These are phyloP conservation scores for Phytophthora citricola DNA, from an alignment of 352 stramenopile species.

Conservation along the genomic window DNA sequence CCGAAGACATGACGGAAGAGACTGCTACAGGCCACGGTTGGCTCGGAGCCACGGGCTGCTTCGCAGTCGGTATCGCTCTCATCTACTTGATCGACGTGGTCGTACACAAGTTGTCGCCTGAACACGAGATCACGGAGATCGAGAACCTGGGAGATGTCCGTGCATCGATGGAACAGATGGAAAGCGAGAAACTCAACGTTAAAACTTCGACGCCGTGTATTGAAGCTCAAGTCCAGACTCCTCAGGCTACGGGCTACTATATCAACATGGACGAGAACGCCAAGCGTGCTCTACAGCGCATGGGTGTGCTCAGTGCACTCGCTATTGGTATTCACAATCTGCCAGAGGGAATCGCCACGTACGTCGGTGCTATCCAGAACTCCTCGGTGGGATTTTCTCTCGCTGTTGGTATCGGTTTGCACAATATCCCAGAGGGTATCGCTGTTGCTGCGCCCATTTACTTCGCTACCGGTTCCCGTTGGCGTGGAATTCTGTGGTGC, in stretches of 20 bases:
- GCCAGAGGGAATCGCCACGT: background rate
- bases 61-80: constrained; percentile 13
- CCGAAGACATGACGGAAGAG: constrained; percentile 20
- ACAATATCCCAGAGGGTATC: constrained; percentile 39
- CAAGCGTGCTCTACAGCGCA: constrained; percentile 23
- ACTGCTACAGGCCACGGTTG: constrained; percentile 19
- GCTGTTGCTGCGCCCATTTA: constrained; percentile 96
- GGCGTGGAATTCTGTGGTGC: constrained; percentile 94
- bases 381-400: background rate
- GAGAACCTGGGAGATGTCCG: constrained; percentile 28
- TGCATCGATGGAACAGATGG: constrained; percentile 22
- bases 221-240: constrained; percentile 20
- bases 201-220: constrained; percentile 18
- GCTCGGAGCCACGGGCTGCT: constrained; percentile 12
- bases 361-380: background rate
- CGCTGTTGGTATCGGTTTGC: background rate
- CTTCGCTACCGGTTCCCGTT: constrained; percentile 93
- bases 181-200: constrained; percentile 16
- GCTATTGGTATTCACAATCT: constrained; percentile 97
- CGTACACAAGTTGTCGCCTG: constrained; percentile 15
- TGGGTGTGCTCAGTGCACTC: constrained; percentile 91
- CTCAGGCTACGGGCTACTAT: constrained; percentile 4
- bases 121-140: constrained; percentile 10
- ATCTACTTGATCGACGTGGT: constrained; percentile 21
- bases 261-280: constrained; percentile 46